Percentiles rank a stretch among this genome's conserved stretches.
Conservation (phyloP, 1,139 yeast species). For the Chernovozyma sophiae-reginae region DNA sequence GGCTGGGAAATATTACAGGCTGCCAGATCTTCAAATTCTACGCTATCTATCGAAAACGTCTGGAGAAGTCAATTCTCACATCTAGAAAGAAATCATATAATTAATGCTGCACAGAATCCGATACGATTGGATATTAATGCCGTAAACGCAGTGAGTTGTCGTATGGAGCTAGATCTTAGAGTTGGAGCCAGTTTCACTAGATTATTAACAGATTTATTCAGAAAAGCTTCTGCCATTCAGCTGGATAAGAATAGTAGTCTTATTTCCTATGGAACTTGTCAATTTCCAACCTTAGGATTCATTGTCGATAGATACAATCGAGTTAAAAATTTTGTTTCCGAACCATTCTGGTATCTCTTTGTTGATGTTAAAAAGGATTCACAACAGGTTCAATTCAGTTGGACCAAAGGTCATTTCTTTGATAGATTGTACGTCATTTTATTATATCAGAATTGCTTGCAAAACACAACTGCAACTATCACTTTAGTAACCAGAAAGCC, state of each 20-base stretch:
- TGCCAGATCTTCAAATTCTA: conserved; percentile 55
- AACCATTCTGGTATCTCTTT: conserved; percentile 74
- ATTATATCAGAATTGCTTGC: conserved; percentile 64
- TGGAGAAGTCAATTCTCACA: conserved; percentile 86
- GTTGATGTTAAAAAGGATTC: conserved; percentile 45
- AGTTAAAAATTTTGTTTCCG: conserved; percentile 66
- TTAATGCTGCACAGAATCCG: conserved; percentile 72
- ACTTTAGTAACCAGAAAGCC: conserved; percentile 54
- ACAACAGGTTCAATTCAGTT: conserved; percentile 38
- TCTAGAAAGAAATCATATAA: conserved; percentile 69
- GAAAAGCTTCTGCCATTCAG: conserved; percentile 13
- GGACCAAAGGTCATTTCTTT: conserved; percentile 71
- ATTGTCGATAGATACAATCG: conserved; percentile 90
- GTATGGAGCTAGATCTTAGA: conserved; percentile 84
- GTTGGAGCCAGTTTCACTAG: conserved; percentile 91
- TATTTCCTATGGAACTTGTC: conserved; percentile 90
- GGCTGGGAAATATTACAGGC: conserved; percentile 79
- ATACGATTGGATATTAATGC: conserved; percentile 58
- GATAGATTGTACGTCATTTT: conserved; percentile 64
- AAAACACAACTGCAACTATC: conserved; percentile 45
- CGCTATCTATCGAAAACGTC: conserved; percentile 43
- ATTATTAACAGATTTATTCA: conserved; percentile 53
- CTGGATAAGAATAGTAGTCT: conserved; percentile 23
- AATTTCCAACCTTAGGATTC: conserved; percentile 94
- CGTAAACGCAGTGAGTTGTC: conserved; percentile 78